Evolutionary conservation across 768 basidiomycete genomes (phyloP).

Genomic region (Paxillus rubicundulus): DNA sequence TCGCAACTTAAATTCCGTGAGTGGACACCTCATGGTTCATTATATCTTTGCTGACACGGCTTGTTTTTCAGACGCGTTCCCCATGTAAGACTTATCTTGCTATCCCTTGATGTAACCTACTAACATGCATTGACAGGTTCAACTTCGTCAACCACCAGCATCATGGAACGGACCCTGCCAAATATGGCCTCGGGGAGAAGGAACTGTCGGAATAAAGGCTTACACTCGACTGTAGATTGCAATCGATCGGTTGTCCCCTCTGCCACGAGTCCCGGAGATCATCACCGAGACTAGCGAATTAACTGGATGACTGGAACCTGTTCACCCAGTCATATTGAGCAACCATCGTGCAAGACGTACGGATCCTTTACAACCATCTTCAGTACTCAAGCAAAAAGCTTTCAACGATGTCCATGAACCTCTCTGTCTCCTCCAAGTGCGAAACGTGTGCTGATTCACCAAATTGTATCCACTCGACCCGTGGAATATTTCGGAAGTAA

Average conservation of each 20-base stretch:
- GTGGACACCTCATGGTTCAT: constrained; percentile 27
- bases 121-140: constrained; percentile 57
- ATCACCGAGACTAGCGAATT: background rate
- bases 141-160: constrained; percentile 90
- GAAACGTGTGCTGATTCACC: constrained; percentile 35
- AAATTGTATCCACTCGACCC: constrained; percentile 38
- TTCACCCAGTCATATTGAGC: background rate
- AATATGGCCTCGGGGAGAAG: constrained; percentile 54
- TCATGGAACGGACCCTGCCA: constrained; percentile 82
- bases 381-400: constrained; percentile 25
- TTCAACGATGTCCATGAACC: constrained; percentile 33
- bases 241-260: background rate
- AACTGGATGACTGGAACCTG: background rate
- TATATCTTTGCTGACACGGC: constrained; percentile 10
- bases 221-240: constrained; percentile 6
- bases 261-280: background rate
- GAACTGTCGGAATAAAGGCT: constrained; percentile 23
- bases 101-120: background rate
- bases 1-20: constrained; percentile 91
- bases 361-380: background rate
- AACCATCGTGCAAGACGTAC: background rate
- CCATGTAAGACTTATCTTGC: constrained; percentile 53
- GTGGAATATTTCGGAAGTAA: constrained; percentile 32
- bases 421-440: constrained; percentile 38
- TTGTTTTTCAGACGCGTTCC: constrained; percentile 55